Evolutionary conservation across 1,284 basidiomycete species (phyloP).

Genomic region (Ustilago sp.): DNA sequence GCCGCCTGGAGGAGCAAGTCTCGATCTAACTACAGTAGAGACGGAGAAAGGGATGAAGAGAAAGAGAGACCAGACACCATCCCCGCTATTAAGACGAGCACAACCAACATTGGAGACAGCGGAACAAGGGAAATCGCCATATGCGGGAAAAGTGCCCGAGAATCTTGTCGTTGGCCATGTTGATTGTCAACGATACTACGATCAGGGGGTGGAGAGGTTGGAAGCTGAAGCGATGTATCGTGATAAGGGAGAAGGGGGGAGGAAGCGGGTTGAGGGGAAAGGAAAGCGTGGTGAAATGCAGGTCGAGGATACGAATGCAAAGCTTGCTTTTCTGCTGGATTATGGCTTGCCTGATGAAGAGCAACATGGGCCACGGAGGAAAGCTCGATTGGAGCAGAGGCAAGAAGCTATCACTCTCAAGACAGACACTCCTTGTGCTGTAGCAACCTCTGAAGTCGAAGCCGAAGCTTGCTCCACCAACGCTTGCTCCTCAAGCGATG

Average conservation of each 20-base stretch:
- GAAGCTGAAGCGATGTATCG: slow-evolving; percentile 1
- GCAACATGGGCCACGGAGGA: not conserved
- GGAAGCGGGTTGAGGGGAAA: not conserved
- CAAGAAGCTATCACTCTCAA: not conserved
- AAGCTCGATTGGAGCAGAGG: not conserved
- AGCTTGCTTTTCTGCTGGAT: not conserved
- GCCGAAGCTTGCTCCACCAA: no score
- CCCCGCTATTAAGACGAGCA: not conserved
- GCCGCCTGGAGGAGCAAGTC: slow-evolving; percentile 21
- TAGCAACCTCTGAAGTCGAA: no score
- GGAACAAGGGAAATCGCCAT: slow-evolving; percentile 4
- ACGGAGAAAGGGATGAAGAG: slow-evolving; percentile 10
- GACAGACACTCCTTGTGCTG: no score
- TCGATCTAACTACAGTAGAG: slow-evolving; percentile 3
- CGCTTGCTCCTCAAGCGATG: no score
- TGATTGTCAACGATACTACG: slow-evolving; percentile 36
- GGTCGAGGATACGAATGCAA: not conserved
- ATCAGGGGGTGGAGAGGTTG: slow-evolving; percentile 4
- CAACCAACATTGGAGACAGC: not conserved
- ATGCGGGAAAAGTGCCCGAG: slow-evolving; percentile 13
- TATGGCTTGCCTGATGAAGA: slow-evolving; percentile 7
- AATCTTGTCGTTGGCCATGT: slow-evolving; percentile 20
- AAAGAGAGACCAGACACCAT: slow-evolving; percentile 8
- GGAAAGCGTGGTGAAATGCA: not conserved
- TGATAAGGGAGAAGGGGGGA: not conserved